phyloP scores from a whole-genome alignment of 257 asterid species.

The Solanum etuberosum region DNA sequence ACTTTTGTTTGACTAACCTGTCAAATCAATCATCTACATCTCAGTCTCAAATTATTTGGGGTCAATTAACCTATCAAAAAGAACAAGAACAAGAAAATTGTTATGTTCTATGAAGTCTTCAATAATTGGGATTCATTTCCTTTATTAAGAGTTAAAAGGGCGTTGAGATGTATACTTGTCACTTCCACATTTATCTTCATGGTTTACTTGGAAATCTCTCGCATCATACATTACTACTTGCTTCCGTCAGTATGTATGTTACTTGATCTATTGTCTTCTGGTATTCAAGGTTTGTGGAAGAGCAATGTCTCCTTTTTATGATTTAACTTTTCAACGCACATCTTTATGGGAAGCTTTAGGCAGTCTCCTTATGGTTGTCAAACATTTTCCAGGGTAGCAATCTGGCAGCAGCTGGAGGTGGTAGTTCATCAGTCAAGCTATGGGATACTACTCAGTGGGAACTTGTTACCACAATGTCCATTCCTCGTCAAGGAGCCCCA shows the following conservation, averaged over 20 bases:
- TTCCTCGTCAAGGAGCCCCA: conserved; percentile 75
- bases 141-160: not conserved
- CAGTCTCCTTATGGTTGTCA: not conserved
- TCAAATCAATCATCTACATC: not conserved
- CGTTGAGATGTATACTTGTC: not conserved
- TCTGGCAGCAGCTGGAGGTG: conserved; percentile 98
- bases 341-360: not conserved
- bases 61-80: not conserved
- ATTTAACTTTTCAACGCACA: not conserved
- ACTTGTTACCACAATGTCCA: conserved; percentile 47
- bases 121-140: not conserved
- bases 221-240: not conserved
- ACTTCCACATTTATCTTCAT: not conserved
- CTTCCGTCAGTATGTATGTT: not conserved
- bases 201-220: not conserved
- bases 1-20: not conserved
- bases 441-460: conserved; percentile 94
- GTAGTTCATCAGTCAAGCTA: conserved; percentile 86
- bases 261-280: not conserved
- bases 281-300: not conserved
- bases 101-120: not conserved
- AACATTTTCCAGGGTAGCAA: conserved; percentile 52
- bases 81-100: not conserved
- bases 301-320: not conserved
- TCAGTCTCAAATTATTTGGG: not conserved